Percentiles rank a stretch among this genome's conserved stretches.
phyloP scores from a whole-genome alignment of 306 rosid species.

The Calophaca sinica region DNA sequence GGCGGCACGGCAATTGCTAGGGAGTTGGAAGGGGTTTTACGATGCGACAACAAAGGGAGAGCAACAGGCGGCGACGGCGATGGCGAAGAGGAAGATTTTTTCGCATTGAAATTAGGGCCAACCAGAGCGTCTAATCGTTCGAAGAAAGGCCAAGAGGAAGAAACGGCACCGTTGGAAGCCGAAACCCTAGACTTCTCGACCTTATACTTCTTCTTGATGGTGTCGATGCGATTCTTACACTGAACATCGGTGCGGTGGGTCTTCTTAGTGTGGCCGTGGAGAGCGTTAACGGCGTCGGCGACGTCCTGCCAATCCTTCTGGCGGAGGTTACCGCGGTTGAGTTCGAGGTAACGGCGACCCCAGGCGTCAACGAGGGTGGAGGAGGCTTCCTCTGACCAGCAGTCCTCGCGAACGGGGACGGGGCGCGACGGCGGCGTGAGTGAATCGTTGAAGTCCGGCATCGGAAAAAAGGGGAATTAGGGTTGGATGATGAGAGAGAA shows the following conservation, averaged over 20 bases:
- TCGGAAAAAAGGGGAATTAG: constrained; percentile 51
- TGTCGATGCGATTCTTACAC: constrained; percentile 96
- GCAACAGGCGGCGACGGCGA: constrained; percentile 71
- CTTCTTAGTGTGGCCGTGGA: constrained; percentile 88
- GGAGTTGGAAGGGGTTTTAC: constrained; percentile 52
- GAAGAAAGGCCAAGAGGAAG: constrained; percentile 81
- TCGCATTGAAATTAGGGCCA: constrained; percentile 61
- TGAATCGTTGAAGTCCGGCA: constrained; percentile 75
- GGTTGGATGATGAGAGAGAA: constrained; percentile 27
- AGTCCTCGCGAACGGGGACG: constrained; percentile 89
- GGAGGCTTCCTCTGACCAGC: constrained; percentile 96
- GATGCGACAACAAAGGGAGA: constrained; percentile 60
- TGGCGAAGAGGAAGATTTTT: constrained; percentile 62
- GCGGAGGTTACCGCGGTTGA: constrained; percentile 96
- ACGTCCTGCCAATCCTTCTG: constrained; percentile 99
- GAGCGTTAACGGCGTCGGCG: constrained; percentile 93
- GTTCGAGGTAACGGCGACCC: constrained; percentile 93
- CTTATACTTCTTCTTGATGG: constrained; percentile 95
- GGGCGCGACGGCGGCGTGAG: constrained; percentile 68
- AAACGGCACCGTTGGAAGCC: constrained; percentile 55
- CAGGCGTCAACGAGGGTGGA: constrained; percentile 87
- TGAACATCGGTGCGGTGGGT: constrained; percentile 94
- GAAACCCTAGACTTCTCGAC: constrained; percentile 87
- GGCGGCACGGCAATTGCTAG: constrained; percentile 44
- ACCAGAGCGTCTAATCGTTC: constrained; percentile 72